A percentile compares a stretch with the other conserved stretches of the same genome.
Conservation (phyloP, 148 eudicot genomes). For the Rhododendron simsii region DNA sequence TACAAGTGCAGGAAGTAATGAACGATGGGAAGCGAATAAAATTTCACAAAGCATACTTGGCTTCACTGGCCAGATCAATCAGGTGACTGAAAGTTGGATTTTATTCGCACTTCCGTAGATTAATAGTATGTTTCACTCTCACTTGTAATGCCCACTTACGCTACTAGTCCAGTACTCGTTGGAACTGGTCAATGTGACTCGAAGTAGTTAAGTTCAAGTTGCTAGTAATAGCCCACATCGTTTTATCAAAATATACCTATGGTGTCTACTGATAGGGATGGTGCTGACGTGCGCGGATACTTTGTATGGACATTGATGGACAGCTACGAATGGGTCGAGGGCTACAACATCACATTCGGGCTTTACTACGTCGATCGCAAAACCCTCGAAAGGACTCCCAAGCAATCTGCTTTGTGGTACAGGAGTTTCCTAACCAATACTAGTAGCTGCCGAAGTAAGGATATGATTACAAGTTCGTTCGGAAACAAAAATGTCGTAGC, state of each 20-base stretch:
- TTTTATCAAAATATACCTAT: neutral
- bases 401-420: constrained; percentile 21
- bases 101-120: neutral
- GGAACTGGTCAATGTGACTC: too few species aligned
- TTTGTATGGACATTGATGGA: constrained; percentile 24
- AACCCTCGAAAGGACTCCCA: constrained; percentile 17
- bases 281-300: constrained; percentile 36
- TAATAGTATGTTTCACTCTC: neutral
- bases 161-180: too few species aligned
- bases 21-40: constrained; percentile 47
- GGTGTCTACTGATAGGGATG: constrained; percentile 22
- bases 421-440: constrained; percentile 10
- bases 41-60: constrained; percentile 47
- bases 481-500: neutral
- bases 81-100: constrained; percentile 30
- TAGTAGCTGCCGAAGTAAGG: neutral
- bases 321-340: constrained; percentile 16
- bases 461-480: neutral
- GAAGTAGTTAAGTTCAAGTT: too few species aligned
- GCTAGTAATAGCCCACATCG: too few species aligned
- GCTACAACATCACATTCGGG: constrained; percentile 10
- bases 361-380: constrained; percentile 16
- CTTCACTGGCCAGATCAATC: constrained; percentile 52
- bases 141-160: too few species aligned
- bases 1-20: constrained; percentile 7